These are phyloP conservation scores for Trichophyton schoenleinii DNA, from an alignment of 2,329 filamentous ascomycete species.

Conservation along the genomic window DNA sequence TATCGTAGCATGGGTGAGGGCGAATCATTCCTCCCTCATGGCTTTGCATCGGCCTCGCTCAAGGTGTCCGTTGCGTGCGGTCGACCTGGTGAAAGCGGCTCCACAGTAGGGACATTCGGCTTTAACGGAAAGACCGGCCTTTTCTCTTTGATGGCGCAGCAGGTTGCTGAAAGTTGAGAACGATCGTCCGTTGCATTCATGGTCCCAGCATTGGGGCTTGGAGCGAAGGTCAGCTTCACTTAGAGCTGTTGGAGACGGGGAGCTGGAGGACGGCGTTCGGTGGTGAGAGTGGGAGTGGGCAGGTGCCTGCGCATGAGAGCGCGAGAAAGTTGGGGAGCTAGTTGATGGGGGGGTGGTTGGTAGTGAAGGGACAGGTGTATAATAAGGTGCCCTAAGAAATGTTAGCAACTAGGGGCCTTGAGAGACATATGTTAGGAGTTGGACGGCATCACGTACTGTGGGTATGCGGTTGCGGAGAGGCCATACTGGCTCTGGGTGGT, in stretches of 20 bases:
- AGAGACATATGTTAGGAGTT: not conserved
- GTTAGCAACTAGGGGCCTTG: not conserved
- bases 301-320: not conserved
- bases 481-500: not conserved
- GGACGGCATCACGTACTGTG: not conserved
- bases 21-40: slow-evolving; percentile 8
- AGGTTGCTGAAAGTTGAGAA: slow-evolving; percentile 97
- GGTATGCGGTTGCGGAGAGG: not conserved
- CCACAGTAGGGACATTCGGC: slow-evolving; percentile 82
- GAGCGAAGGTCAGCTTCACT: slow-evolving; percentile 64
- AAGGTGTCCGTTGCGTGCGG: slow-evolving; percentile 75
- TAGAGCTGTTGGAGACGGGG: slow-evolving; percentile 27
- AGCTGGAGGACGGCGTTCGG: slow-evolving; percentile 15
- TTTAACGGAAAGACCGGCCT: slow-evolving; percentile 81
- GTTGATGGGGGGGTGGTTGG: not conserved
- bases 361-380: slow-evolving; percentile 1
- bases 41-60: slow-evolving; percentile 84
- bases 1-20: not conserved
- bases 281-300: not conserved
- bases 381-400: not conserved
- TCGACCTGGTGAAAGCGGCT: slow-evolving; percentile 82
- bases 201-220: slow-evolving; percentile 96
- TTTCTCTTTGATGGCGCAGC: slow-evolving; percentile 82
- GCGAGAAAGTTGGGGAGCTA: not conserved
- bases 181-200: slow-evolving; percentile 88